Evolutionary conservation across 306 rosid genomes (phyloP), one percentile per base, ranked within the genome.

Genomic region (Vigna reflexopilosa): DNA sequence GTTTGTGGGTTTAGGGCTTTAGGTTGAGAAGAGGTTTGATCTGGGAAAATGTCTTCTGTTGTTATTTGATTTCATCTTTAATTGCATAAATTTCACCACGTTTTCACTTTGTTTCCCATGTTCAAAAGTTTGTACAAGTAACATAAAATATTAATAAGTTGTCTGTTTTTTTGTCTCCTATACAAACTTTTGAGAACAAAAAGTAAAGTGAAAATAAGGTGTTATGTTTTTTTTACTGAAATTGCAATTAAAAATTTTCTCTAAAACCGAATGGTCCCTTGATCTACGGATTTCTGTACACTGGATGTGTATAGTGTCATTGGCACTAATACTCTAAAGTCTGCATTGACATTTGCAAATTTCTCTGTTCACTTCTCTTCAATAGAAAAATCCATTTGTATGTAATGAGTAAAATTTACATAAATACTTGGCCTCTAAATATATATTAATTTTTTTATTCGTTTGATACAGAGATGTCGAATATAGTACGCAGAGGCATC

Each of bases 401-500:
- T 24, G 20, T 75, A 17, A 67, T 81, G 55, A 56, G 72, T 54
- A 2, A 42, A 69, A 63, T 76, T 79, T 65, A 16, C 19, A 9
- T 52, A 65, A 13, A 26, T 50, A 9, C 48, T 14, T 80, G 48
- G 38, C 26, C 51, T 65, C 42, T 62, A 36, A 19, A n/a, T 36
- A 36, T 30, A 67, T 54, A 30, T 38, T 44, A 17, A 56, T 57
- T 73, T 49, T 81, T 67, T 38, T 76, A 11, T 68, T 42, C 15
- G 65, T 59, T 61, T 58, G 62, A 58, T 56, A 30, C 89, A 88
- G 87, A 82, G 82, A 93, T 92, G 93, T 85, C 89, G 10, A 71
- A 9, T 14, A 56, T 92, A 22, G 84, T 82, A 5, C 79, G 88
- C 22, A 82, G 78, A 86, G 96, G 98, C 58, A 86, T 93, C 75